These are phyloP conservation scores for Glarea lozoyensis DNA, from an alignment of 495 filamentous ascomycete species.

Conservation along the genomic window DNA sequence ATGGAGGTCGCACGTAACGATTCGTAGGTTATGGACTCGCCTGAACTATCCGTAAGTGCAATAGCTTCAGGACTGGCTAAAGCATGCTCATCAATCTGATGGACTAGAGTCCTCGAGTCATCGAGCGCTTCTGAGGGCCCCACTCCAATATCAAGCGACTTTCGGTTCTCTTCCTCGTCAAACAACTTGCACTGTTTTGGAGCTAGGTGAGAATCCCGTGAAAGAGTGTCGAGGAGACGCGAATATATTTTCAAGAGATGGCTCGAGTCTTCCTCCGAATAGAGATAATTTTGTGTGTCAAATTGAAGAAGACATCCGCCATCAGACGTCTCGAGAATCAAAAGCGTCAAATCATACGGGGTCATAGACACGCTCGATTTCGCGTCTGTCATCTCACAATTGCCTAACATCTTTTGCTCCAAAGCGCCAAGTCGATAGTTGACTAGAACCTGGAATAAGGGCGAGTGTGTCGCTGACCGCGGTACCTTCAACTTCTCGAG, in stretches of 20 bases:
- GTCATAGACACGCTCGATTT: neutral
- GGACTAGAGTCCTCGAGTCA: too few relatives aligned
- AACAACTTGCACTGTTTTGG: too few relatives aligned
- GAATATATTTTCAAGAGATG: neutral
- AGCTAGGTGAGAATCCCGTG: too few relatives aligned
- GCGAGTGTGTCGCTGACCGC: slow-evolving; percentile 14
- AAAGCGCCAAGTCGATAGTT: slow-evolving; percentile 25
- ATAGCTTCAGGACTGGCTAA: too few relatives aligned
- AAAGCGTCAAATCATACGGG: neutral
- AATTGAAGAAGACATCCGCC: neutral
- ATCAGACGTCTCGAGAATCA: neutral
- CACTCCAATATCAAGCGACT: too few relatives aligned
- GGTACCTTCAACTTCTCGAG: slow-evolving; percentile 22
- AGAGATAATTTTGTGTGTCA: neutral
- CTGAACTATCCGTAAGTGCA: neutral
- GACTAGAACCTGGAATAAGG: slow-evolving; percentile 29
- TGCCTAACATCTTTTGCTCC: slow-evolving; percentile 5
- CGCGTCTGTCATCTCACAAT: neutral
- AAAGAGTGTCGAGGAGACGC: neutral
- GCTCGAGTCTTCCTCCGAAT: neutral
- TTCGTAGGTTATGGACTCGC: neutral
- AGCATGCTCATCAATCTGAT: too few relatives aligned
- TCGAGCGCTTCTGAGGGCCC: too few relatives aligned
- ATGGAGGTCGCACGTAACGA: neutral
- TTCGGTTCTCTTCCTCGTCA: too few relatives aligned